Conservation (phyloP, 1,284 basidiomycete genomes). For the Sanguinoderma infundibulare region DNA sequence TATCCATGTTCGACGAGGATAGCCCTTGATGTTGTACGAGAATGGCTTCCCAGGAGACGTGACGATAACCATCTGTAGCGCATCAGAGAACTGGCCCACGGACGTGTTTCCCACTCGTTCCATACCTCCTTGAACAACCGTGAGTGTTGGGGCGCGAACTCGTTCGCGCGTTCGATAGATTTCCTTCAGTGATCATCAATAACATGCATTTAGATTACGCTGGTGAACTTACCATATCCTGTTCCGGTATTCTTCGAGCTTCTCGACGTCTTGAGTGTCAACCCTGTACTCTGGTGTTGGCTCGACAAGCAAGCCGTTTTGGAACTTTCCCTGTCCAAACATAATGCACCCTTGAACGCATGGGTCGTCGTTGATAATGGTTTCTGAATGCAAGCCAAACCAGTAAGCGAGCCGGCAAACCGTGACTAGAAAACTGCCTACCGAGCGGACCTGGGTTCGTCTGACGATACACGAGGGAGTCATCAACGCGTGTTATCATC, state of each 20-base stretch:
- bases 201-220: too few species aligned
- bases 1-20: conserved; percentile 31
- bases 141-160: conserved; percentile 40
- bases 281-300: conserved; percentile 32
- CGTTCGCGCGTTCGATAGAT: conserved; percentile 39
- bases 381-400: conserved; percentile 27
- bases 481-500: neutral
- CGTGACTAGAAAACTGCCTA: conserved; percentile 8
- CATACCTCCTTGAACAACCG: conserved; percentile 41
- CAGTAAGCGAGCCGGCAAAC: neutral
- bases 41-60: conserved; percentile 35
- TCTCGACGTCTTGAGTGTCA: conserved; percentile 28
- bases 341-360: conserved; percentile 37
- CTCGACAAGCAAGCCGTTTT: conserved; percentile 45
- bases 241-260: conserved; percentile 34
- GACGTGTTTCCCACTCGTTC: neutral
- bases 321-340: conserved; percentile 45
- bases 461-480: conserved; percentile 22
- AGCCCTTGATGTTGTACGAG: conserved; percentile 36
- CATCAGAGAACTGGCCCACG: too few species aligned
- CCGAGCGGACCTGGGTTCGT: conserved; percentile 49
- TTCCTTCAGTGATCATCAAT: conserved; percentile 28
- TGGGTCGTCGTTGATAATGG: conserved; percentile 35
- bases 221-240: conserved; percentile 36
- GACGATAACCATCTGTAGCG: conserved; percentile 37